Percentiles rank a stretch among this genome's conserved stretches.
Evolutionary conservation across 2,329 filamentous ascomycete genomes (phyloP).

Genomic region (Trichoderma sp.): DNA sequence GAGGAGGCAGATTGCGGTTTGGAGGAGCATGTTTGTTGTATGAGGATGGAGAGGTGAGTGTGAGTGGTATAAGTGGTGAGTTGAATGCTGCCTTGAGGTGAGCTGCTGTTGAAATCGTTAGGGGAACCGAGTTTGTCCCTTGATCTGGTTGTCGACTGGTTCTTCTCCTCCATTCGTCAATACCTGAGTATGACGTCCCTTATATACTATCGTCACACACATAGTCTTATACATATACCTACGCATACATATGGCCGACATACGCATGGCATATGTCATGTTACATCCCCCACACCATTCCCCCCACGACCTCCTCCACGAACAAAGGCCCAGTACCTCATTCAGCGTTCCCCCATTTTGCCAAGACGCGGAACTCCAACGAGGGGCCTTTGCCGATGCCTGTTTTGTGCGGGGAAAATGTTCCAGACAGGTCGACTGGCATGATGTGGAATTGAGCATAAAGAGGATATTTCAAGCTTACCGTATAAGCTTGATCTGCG

Average conservation of each 20-base stretch:
- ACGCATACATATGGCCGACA: too few relatives aligned
- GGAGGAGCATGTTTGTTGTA: slow-evolving; percentile 13
- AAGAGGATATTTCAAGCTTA: neutral
- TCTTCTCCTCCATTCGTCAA: neutral
- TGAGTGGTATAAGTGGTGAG: neutral
- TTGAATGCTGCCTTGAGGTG: neutral
- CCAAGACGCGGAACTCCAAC: too few relatives aligned
- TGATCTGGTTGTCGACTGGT: neutral
- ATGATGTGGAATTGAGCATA: slow-evolving; percentile 5
- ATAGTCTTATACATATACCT: too few relatives aligned
- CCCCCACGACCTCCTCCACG: too few relatives aligned
- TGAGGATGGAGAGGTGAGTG: neutral
- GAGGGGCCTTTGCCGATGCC: too few relatives aligned
- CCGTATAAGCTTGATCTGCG: neutral
- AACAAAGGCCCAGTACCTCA: too few relatives aligned
- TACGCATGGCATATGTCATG: too few relatives aligned
- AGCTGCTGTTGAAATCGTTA: neutral
- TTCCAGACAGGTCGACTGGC: neutral
- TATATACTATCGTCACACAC: neutral
- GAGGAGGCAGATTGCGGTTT: neutral
- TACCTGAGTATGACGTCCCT: neutral
- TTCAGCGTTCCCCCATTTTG: too few relatives aligned
- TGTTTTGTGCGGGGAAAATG: slow-evolving; percentile 4
- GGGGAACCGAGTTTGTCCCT: neutral
- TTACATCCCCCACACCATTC: too few relatives aligned